Percentiles rank a stretch among this genome's conserved stretches.
These are phyloP conservation scores for Hsuehochloa calcarea DNA, from an alignment of 176 grass and related monocot genomes.

Conservation along the genomic window DNA sequence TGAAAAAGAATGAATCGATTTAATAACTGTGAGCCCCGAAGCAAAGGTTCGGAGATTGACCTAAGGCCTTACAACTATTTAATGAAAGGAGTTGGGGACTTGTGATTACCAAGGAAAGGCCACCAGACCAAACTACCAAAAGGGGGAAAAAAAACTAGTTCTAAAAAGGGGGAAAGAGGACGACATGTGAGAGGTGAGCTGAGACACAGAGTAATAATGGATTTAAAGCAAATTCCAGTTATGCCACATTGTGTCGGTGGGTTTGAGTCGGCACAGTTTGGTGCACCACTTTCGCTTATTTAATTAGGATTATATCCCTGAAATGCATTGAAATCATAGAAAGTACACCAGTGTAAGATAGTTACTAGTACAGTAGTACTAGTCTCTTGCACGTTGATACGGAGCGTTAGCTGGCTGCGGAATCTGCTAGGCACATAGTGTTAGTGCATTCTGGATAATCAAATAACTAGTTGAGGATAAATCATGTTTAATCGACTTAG, in stretches of 20 bases:
- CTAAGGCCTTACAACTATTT: not conserved
- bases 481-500: not conserved
- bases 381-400: not conserved
- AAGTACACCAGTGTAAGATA: no score
- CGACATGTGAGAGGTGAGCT: not conserved
- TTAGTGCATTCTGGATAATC: not conserved
- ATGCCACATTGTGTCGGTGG: constrained; percentile 32
- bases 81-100: constrained; percentile 16
- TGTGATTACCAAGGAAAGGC: not conserved
- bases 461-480: not conserved
- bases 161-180: not conserved
- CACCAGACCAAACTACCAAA: not conserved
- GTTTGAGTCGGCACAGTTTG: constrained; percentile 6
- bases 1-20: not conserved
- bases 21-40: not conserved
- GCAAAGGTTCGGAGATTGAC: constrained; percentile 2
- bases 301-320: not conserved
- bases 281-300: not conserved
- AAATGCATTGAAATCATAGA: not conserved
- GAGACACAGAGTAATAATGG: not conserved
- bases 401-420: not conserved
- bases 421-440: not conserved
- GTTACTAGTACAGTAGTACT: not conserved
- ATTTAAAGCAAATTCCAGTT: not conserved
- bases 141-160: not conserved